Base-by-base conservation (phyloP, 352 stramenopile genomes). In the Aphanomyces stellatus region DNA sequence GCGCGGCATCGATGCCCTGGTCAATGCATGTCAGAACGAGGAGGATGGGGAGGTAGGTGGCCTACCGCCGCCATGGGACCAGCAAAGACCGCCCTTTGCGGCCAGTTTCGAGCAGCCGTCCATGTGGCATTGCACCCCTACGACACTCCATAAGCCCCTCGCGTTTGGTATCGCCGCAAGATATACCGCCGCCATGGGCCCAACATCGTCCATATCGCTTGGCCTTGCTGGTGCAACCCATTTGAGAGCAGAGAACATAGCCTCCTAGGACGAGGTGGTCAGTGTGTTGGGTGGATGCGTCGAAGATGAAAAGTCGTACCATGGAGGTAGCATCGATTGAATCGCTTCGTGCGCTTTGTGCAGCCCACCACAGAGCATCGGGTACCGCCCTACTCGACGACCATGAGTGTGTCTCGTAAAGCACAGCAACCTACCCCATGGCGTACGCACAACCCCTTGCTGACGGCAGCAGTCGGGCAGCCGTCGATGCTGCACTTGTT, bases 241-340 rank as follows among this genome's bases (percentile, higher is more conserved):
- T 22, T 33, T 15, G 57, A 4, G n/a, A 31, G 46, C 60, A 67
- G 22, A 67, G 42, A 2, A 67, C 49, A 25, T 41, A 67, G 17
- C 60, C 60, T n/a, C 60, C 60, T 67, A 42, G 8, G 57, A 57
- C 15, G 6, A 59, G 27, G n/a, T n/a, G n/a, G n/a, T n/a, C n/a
- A n/a, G n/a, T n/a, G n/a, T n/a, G n/a, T n/a, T n/a, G n/a, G n/a
- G n/a, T n/a, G n/a, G n/a, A n/a, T n/a, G n/a, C n/a, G n/a, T n/a
- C n/a, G 11, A 28, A 25, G 2, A 35, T 33, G 55, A 34, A 17
- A 33, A 51, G 53, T 13, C 27, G 46, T 65, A 67, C 60, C 60
- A 24, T 67, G 60, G 5, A 67, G 42, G 35, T 67, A 67, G n/a
- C 60, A 67, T 34, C 60, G 60, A 57, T 67, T 67, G 60, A 57